Conservation (phyloP, 805 yeast species). For the Pichia paraexigua region DNA sequence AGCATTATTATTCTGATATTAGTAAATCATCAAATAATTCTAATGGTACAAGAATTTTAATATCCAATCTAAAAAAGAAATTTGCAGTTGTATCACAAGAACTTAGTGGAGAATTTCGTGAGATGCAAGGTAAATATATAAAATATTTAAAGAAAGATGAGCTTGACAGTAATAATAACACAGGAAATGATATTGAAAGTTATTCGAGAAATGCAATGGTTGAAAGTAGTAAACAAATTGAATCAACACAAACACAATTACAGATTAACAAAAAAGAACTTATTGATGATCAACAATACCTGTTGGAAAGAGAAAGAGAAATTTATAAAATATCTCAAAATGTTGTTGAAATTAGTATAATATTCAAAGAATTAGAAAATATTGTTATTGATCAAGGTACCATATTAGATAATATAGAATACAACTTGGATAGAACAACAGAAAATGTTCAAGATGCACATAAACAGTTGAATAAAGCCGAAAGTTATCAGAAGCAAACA, state of each 20-base stretch:
- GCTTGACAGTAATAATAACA: conserved; percentile 9
- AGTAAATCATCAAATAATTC: neutral
- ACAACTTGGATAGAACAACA: conserved; percentile 76
- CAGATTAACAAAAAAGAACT: conserved; percentile 35
- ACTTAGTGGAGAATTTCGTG: conserved; percentile 67
- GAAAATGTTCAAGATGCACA: conserved; percentile 71
- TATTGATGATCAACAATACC: conserved; percentile 62
- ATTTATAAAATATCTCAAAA: conserved; percentile 90
- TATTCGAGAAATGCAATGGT: conserved; percentile 47
- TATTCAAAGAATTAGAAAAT: conserved; percentile 86
- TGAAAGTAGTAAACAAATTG: conserved; percentile 35
- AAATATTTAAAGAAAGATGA: conserved; percentile 79
- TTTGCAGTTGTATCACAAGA: conserved; percentile 83
- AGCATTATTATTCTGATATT: neutral
- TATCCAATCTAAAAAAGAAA: conserved; percentile 73
- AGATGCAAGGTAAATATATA: conserved; percentile 82
- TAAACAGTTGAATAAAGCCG: conserved; percentile 68
- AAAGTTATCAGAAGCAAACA: conserved; percentile 75
- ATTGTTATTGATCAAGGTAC: conserved; percentile 95
- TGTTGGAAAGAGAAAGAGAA: conserved; percentile 78
- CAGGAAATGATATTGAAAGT: conserved; percentile 31
- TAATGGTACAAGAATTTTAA: conserved; percentile 33
- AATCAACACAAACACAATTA: conserved; percentile 27
- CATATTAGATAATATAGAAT: conserved; percentile 85
- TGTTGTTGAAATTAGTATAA: conserved; percentile 85